Evolutionary conservation across 176 grass and related monocot genomes (phyloP).

Genomic region (Phyllostachys edulis): DNA sequence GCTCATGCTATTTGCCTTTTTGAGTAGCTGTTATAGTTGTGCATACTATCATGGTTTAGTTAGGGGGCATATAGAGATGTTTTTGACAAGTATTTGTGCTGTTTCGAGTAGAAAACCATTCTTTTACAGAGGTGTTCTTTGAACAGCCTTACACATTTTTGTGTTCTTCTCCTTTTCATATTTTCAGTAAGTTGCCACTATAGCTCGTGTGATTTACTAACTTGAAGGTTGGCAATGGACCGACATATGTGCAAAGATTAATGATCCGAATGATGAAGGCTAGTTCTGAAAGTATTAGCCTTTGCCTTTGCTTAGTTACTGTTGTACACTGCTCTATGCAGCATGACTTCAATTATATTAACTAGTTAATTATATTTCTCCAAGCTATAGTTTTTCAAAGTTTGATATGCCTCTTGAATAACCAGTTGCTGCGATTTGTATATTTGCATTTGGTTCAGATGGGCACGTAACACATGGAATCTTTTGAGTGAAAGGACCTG

Average conservation of each 20-base stretch:
- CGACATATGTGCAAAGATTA: neutral
- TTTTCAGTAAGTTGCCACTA: neutral
- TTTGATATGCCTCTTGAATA: slow-evolving; percentile 51
- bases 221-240: neutral
- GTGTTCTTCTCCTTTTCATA: neutral
- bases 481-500: slow-evolving; percentile 44
- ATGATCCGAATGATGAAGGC: neutral
- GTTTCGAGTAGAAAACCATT: neutral
- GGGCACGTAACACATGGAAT: slow-evolving; percentile 38
- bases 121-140: neutral
- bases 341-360: neutral
- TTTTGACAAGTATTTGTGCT: neutral
- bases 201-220: neutral
- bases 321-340: neutral
- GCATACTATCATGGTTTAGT: slow-evolving; percentile 40
- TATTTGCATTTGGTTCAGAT: slow-evolving; percentile 61
- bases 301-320: neutral
- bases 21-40: slow-evolving; percentile 34
- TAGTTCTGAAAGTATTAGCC: neutral
- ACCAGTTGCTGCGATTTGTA: slow-evolving; percentile 31
- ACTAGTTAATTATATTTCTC: neutral
- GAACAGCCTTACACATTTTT: slow-evolving; percentile 24
- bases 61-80: slow-evolving; percentile 27
- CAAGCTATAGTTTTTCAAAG: neutral
- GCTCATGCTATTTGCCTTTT: slow-evolving; percentile 11